Conservation (phyloP, 352 stramenopile species). For the Phytophthora kernoviae region DNA sequence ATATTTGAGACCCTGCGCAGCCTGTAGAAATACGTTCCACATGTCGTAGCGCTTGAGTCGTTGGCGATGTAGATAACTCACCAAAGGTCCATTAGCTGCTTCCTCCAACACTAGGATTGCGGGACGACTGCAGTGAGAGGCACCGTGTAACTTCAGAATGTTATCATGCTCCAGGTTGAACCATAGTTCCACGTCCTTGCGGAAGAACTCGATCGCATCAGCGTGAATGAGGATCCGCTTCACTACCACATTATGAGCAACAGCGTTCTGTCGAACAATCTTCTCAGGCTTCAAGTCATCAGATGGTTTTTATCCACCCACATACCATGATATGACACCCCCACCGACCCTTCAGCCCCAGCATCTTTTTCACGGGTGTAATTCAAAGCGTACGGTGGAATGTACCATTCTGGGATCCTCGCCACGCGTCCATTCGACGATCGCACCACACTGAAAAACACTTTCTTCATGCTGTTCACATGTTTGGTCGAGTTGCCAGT, state of each 20-base stretch:
- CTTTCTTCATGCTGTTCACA: conserved; percentile 38
- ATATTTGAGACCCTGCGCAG: conserved; percentile 41
- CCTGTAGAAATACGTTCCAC: conserved; percentile 13
- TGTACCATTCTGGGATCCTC: conserved; percentile 38
- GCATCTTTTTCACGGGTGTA: conserved; percentile 16
- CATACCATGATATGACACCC: conserved; percentile 10
- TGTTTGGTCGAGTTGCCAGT: conserved; percentile 24
- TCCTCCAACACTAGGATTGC: conserved; percentile 29
- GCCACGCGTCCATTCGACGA: conserved; percentile 36
- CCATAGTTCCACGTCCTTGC: conserved; percentile 38
- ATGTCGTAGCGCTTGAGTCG: conserved; percentile 2
- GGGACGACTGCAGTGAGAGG: conserved; percentile 32
- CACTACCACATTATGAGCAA: conserved; percentile 8
- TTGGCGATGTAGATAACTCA: conserved; percentile 16
- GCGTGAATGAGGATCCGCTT: conserved; percentile 24
- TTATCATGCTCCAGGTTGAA: conserved; percentile 23
- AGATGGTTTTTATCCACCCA: conserved; percentile 21
- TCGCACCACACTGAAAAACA: conserved; percentile 37
- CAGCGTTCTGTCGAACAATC: background rate
- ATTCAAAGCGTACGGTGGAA: conserved; percentile 23
- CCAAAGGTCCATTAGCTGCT: conserved; percentile 17
- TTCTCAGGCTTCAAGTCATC: conserved; percentile 12
- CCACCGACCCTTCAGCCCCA: conserved; percentile 17
- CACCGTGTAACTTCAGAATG: conserved; percentile 31
- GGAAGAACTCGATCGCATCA: conserved; percentile 29